Base-by-base conservation (phyloP, 768 basidiomycete genomes). In the Rhodotorula babjevae region DNA sequence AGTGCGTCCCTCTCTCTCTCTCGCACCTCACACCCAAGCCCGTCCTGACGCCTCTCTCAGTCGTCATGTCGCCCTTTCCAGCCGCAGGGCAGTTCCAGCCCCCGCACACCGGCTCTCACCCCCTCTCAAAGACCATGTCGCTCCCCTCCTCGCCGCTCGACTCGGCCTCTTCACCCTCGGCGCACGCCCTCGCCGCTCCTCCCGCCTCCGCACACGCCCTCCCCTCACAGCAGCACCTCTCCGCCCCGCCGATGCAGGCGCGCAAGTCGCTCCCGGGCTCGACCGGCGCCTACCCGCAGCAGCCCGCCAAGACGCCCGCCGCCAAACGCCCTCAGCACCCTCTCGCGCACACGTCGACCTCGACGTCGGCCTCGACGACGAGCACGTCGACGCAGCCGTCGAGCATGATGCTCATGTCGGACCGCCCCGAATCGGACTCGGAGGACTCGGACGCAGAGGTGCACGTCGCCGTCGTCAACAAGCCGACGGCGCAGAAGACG, bases 121-220 rank as follows among this genome's bases (percentile, higher is more conserved):
- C 74, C 7, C 67, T 71, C n/a, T 60, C 74, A 25, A 71, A 75
- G 46, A 75, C 69, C 42, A 65, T 71, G 60, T 71, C 74, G 2
- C 63, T 71, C 3, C 74, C 74, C 33, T 59, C 71, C 9, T 72
- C 71, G 2, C 71, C 71, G 16, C 57, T 72, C 63, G 23, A 25
- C 2, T n/a, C 58, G 11, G 36, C 19, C 25, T 23, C 58, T 1
- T 57, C 40, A 2, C 57, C 25, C 23, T 15, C 33, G 5, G 33
- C 25, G 27, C 40, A 40, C 23, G 23, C 25, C 25, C 50, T 52
- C 50, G 23, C 23, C 67, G 47, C 1, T 8, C 40, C 60, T 63
- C 21, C 66, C 63, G 3, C 62, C 66, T 2, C 59, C 59, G 10
- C 56, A 52, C 55, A n/a, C 60, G 29, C 44, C 40, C 11, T 57